Base-by-base conservation (phyloP, 371 early-diverging fungal genomes). In the Mortierella sp. region DNA sequence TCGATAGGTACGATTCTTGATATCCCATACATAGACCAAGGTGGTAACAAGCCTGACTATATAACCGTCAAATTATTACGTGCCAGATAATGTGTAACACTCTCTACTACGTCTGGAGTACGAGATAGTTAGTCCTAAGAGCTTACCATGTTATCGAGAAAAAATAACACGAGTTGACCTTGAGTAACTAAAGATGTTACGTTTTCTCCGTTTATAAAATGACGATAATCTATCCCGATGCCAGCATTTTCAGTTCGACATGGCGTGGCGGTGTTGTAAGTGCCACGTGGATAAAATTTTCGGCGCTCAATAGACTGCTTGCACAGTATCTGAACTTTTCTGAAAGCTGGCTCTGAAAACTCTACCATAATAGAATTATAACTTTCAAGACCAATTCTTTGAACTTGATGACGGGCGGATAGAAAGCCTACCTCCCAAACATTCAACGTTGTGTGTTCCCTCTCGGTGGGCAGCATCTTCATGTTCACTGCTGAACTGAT, bases 151-250 rank as follows among this genome's bases (percentile, higher is more conserved):
- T 3, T 23, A 3, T 59, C 35, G 43, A 68, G 23, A 13, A 64
- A 40, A 19, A 26, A 28, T 31, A 26, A 31, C 15, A 35, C 26
- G 12, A 51, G 13, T 2, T 34, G 37, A 29, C 74, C 74, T 17
- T 62, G 68, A 29, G 15, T 7, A 1, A 58, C 61, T 8, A n/a
- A 49, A 2, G 3, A 3, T 17, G 64, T 62, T n/a, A 63, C 23
- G 19, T 74, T 64, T 31, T 26, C 29, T 0, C 64, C 64, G 31
- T 74, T 68, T 7, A 74, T 45, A 35, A 64, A 74, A 22, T 68
- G 68, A 17, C 60, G 58, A n/a, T 43, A 64, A 23, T 57, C 54
- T 9, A 68, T 58, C 35, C 53, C 32, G 15, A 64, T 15, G 15
- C 60, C 47, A 22, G 43, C n/a, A 22, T 54, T 26, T 9, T 61